Evolutionary conservation across 306 rosid species (phyloP).

Genomic region (Nissolia schottii): DNA sequence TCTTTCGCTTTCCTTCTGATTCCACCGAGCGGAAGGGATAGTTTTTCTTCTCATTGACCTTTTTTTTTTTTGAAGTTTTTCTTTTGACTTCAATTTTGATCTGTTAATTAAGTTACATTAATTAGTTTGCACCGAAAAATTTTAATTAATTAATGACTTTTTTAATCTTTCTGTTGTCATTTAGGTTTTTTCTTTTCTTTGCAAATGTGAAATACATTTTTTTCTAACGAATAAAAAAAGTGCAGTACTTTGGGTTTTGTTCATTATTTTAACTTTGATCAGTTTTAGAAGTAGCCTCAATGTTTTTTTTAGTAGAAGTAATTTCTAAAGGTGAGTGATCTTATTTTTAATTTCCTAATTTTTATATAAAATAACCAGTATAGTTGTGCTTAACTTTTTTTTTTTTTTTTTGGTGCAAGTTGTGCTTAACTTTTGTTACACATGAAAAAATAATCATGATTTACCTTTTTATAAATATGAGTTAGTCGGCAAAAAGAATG

Average conservation of each 20-base stretch:
- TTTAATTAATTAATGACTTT: neutral
- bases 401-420: too few species aligned
- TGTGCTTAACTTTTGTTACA: neutral
- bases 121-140: too few species aligned
- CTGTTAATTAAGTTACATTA: neutral
- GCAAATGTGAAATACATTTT: neutral
- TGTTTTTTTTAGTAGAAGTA: neutral
- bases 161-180: neutral
- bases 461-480: neutral
- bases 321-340: neutral
- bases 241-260: neutral
- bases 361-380: neutral
- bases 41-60: neutral
- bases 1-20: neutral
- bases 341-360: neutral
- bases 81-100: neutral
- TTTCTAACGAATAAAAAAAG: too few species aligned
- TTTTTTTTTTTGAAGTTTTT: too few species aligned
- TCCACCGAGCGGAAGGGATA: slow-evolving; percentile 11
- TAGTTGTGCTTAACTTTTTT: neutral
- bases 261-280: neutral
- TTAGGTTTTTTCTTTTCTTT: neutral
- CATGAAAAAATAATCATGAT: neutral
- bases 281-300: neutral
- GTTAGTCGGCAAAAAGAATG: neutral